phyloP scores from a whole-genome alignment of 2,329 filamentous ascomycete genomes.

The Xylariomycetidae sp. region DNA sequence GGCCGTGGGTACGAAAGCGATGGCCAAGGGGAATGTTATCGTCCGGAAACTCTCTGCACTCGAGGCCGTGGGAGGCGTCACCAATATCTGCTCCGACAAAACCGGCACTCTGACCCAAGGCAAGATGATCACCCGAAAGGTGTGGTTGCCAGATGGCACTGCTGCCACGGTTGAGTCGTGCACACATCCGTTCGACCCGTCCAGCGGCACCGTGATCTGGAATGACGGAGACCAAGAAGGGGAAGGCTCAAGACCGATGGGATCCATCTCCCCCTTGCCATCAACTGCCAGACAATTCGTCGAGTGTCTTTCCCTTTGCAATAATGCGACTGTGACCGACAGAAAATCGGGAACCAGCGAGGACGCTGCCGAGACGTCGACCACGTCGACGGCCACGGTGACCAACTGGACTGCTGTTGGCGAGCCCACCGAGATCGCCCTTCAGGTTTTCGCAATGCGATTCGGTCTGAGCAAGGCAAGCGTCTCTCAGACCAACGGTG shows the following conservation, averaged over 20 bases:
- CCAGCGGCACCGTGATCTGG: constrained; percentile 47
- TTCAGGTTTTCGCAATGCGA: constrained; percentile 68
- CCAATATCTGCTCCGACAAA: constrained; percentile 67
- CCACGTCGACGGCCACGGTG: constrained; percentile 40
- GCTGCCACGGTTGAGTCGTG: constrained; percentile 49
- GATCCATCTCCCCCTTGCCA: constrained; percentile 18
- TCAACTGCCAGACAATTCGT: constrained; percentile 42
- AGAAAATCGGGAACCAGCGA: constrained; percentile 31
- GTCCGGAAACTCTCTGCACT: constrained; percentile 58
- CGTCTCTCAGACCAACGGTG: constrained; percentile 31
- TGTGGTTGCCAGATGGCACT: constrained; percentile 54
- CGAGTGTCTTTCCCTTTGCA: constrained; percentile 56
- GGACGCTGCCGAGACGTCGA: constrained; percentile 42
- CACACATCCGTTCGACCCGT: constrained; percentile 58
- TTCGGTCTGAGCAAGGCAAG: constrained; percentile 50
- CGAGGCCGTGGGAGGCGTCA: constrained; percentile 65
- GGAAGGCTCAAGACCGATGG: constrained; percentile 14
- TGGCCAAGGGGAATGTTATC: constrained; percentile 52
- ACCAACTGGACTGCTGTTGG: constrained; percentile 55
- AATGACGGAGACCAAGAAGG: constrained; percentile 24
- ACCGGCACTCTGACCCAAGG: constrained; percentile 64
- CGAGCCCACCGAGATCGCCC: constrained; percentile 69
- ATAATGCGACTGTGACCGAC: constrained; percentile 49
- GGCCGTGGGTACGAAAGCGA: constrained; percentile 49
- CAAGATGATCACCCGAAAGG: constrained; percentile 61